Evolutionary conservation across 2,329 filamentous ascomycete species (phyloP).

Genomic region (Teratosphaeria nubilosa): DNA sequence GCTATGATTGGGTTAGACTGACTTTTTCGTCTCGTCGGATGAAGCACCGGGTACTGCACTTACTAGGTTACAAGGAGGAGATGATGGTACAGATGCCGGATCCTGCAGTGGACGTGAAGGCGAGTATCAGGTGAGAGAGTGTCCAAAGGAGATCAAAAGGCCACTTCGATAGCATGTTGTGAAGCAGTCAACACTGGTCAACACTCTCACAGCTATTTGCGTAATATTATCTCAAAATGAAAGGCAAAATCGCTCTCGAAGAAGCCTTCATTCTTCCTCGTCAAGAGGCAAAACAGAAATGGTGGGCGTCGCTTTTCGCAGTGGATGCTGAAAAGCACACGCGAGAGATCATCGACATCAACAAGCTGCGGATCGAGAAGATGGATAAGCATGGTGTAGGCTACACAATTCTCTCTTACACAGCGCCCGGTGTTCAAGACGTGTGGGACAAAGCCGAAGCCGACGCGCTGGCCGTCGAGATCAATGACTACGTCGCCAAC

Average conservation of each 20-base stretch:
- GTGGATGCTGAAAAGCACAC: slow-evolving; percentile 49
- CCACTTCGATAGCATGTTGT: background rate
- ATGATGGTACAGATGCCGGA: background rate
- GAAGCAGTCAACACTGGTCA: background rate
- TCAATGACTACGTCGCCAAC: slow-evolving; percentile 39
- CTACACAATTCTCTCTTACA: slow-evolving; percentile 40
- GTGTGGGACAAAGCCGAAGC: slow-evolving; percentile 36
- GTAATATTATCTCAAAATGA: background rate
- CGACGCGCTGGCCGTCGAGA: slow-evolving; percentile 33
- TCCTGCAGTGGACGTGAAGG: background rate
- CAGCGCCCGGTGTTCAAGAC: slow-evolving; percentile 40
- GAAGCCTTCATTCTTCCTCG: slow-evolving; percentile 53
- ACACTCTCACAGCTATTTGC: background rate
- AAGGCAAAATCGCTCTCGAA: slow-evolving; percentile 51
- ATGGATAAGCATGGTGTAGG: slow-evolving; percentile 38
- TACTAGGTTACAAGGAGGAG: background rate
- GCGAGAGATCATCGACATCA: slow-evolving; percentile 43
- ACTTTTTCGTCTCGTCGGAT: background rate
- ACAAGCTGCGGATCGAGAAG: slow-evolving; percentile 32
- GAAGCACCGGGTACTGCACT: background rate
- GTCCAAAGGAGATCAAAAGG: background rate
- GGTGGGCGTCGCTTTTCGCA: slow-evolving; percentile 53
- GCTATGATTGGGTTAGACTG: background rate
- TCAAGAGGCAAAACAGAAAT: slow-evolving; percentile 47
- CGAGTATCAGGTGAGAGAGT: background rate